Conservation (phyloP, 2,329 filamentous ascomycete species). For the Fusarium luffae region DNA sequence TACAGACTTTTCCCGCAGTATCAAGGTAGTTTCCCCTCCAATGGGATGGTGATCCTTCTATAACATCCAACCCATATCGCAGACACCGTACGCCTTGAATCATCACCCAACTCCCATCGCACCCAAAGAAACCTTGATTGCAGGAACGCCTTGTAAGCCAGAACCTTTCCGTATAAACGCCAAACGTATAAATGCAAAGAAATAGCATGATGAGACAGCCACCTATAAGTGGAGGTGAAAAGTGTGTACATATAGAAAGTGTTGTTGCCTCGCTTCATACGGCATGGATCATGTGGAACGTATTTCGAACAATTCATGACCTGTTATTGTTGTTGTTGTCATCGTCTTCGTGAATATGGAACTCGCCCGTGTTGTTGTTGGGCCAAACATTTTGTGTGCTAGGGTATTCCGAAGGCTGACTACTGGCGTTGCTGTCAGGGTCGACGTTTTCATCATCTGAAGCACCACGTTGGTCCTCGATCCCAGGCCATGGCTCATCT, state of each 20-base stretch:
- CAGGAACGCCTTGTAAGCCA: slow-evolving; percentile 32
- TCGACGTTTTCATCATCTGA: slow-evolving; percentile 65
- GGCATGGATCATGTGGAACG: slow-evolving; percentile 18
- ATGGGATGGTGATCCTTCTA: not conserved
- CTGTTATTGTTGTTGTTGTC: slow-evolving; percentile 23
- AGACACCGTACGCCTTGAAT: slow-evolving; percentile 1
- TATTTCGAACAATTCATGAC: slow-evolving; percentile 21
- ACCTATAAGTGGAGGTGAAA: not conserved
- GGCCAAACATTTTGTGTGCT: slow-evolving; percentile 61
- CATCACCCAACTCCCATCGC: slow-evolving; percentile 2
- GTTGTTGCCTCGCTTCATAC: slow-evolving; percentile 6
- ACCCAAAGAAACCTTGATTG: slow-evolving; percentile 3
- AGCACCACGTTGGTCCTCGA: slow-evolving; percentile 61
- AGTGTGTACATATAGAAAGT: slow-evolving; percentile 12
- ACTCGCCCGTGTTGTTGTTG: slow-evolving; percentile 45
- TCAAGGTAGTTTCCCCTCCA: slow-evolving; percentile 12
- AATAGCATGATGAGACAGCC: slow-evolving; percentile 7
- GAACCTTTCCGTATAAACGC: slow-evolving; percentile 22
- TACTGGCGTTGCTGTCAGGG: slow-evolving; percentile 58
- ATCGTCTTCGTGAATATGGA: slow-evolving; percentile 57
- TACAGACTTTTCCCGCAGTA: slow-evolving; percentile 20
- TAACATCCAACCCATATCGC: slow-evolving; percentile 1
- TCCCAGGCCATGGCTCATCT: slow-evolving; percentile 67
- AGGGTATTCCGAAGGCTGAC: slow-evolving; percentile 67
- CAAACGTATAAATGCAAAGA: slow-evolving; percentile 19